phyloP scores from a whole-genome alignment of 202 grass and related monocot species.

The Thinopyrum obtusiflorum region DNA sequence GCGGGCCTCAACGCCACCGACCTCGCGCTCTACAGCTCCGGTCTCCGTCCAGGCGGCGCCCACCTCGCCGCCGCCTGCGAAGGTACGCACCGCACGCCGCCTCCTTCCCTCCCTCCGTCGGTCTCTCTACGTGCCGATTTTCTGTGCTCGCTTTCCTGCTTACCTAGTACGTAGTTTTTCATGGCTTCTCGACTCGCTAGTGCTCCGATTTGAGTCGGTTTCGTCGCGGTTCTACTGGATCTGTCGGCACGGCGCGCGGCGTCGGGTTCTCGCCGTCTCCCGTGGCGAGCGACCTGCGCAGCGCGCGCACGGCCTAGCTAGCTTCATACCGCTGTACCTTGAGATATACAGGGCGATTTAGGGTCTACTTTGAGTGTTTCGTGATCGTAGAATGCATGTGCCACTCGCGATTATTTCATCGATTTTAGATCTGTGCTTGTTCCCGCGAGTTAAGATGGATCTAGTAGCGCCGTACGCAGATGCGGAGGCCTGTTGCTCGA shows the following conservation, averaged over 20 bases:
- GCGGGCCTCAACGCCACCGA: slow-evolving; percentile 42
- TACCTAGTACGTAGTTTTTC: background rate
- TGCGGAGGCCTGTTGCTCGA: too few species aligned
- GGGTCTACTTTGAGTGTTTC: too few species aligned
- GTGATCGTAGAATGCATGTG: too few species aligned
- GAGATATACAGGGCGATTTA: background rate
- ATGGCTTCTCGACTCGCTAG: too few species aligned
- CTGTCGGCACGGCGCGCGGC: background rate
- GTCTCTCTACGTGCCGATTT: background rate
- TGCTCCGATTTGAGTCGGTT: background rate
- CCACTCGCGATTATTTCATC: too few species aligned
- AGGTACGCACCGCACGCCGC: background rate
- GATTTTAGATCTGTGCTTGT: too few species aligned
- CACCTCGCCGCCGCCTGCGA: slow-evolving; percentile 40
- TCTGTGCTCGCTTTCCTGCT: background rate
- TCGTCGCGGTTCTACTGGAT: background rate
- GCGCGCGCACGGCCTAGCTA: background rate
- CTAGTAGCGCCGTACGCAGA: too few species aligned
- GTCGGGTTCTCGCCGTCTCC: background rate
- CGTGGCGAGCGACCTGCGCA: background rate
- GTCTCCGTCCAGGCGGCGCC: slow-evolving; percentile 14
- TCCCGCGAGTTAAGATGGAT: too few species aligned
- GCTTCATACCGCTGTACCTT: background rate
- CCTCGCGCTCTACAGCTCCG: slow-evolving; percentile 37
- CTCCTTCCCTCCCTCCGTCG: background rate